Conservation (phyloP, 2,329 filamentous ascomycete species). For the Pseudogymnoascus sp. region DNA sequence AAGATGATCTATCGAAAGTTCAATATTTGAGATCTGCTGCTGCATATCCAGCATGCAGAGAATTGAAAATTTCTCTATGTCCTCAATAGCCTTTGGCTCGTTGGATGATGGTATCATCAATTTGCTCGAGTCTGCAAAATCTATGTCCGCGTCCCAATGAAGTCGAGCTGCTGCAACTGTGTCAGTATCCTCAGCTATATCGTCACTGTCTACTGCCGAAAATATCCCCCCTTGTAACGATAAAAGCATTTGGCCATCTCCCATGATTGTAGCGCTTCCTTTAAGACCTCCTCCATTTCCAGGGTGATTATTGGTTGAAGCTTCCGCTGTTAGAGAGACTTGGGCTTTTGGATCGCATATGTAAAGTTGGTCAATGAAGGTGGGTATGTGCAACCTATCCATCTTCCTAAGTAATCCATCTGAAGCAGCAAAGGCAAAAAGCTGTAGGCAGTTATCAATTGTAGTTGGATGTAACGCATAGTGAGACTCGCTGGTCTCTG, state of each 20-base stretch:
- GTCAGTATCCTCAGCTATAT: background rate
- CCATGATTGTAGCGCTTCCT: background rate
- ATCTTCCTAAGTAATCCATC: constrained; percentile 14
- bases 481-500: background rate
- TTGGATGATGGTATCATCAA: constrained; percentile 11
- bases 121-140: constrained; percentile 12
- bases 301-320: background rate
- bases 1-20: constrained; percentile 10
- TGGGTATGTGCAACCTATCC: constrained; percentile 15
- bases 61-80: constrained; percentile 16
- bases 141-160: constrained; percentile 17
- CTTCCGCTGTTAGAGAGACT: background rate
- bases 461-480: constrained; percentile 17
- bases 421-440: constrained; percentile 13
- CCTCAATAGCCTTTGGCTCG: background rate
- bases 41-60: constrained; percentile 17
- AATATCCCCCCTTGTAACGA: background rate
- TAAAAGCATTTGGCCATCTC: background rate
- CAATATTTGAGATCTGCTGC: constrained; percentile 7
- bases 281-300: background rate
- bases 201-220: constrained; percentile 11
- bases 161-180: constrained; percentile 14
- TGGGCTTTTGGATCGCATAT: constrained; percentile 9
- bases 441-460: constrained; percentile 15
- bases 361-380: constrained; percentile 14